Evolutionary conservation across 805 yeast genomes (phyloP).

Genomic region (Kodamaea laetipori): DNA sequence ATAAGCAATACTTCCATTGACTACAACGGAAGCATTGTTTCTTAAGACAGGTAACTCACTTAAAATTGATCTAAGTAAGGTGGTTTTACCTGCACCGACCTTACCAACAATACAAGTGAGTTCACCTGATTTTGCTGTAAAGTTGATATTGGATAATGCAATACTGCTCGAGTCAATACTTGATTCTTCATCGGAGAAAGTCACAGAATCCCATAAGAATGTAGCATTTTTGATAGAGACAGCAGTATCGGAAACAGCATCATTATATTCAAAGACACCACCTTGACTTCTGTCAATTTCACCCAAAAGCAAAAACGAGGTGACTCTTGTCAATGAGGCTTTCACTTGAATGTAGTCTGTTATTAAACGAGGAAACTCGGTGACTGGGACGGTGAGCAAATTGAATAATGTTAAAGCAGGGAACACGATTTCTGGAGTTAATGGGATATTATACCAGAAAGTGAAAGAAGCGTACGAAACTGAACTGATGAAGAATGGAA

Average conservation of each 20-base stretch:
- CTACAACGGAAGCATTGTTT: constrained; percentile 14
- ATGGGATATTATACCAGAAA: constrained; percentile 42
- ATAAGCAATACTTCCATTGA: constrained; percentile 53
- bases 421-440: constrained; percentile 68
- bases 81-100: constrained; percentile 70
- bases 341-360: constrained; percentile 58
- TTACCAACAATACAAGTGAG: constrained; percentile 64
- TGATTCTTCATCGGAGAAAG: constrained; percentile 44
- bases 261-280: not conserved
- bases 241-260: constrained; percentile 15
- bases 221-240: constrained; percentile 50
- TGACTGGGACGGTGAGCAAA: constrained; percentile 57
- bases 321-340: constrained; percentile 57
- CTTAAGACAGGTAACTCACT: constrained; percentile 49
- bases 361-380: constrained; percentile 57
- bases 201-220: constrained; percentile 49
- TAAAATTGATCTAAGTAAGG: constrained; percentile 53
- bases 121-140: constrained; percentile 53
- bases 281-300: constrained; percentile 25
- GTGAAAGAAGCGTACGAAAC: constrained; percentile 60
- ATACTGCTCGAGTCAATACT: constrained; percentile 13
- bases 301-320: constrained; percentile 45
- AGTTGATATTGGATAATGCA: constrained; percentile 50
- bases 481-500: constrained; percentile 66
- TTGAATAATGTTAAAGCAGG: constrained; percentile 67